Base-by-base conservation (phyloP, 148 eudicot genomes). In the Persicaria maculosa region DNA sequence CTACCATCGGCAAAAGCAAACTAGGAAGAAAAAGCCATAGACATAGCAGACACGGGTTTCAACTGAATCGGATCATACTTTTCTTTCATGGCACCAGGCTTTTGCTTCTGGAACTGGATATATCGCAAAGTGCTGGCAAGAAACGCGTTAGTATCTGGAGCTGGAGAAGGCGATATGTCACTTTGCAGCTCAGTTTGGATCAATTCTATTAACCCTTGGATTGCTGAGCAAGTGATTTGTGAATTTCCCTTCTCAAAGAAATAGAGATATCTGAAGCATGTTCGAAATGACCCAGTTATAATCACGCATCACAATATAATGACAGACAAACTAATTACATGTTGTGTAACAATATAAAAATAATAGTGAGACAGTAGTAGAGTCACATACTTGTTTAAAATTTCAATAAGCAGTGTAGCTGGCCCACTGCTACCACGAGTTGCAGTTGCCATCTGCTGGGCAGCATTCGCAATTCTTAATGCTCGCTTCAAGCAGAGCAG, bases 371-470 rank as follows among this genome's bases (percentile, higher is more conserved):
- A 54, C 11, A 53, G 64, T 59, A 74, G 47, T 15, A 44, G 73
- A 46, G 65, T 15, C 7, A 85, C 97, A 85, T 68, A 96, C 99
- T 96, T 96, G 93, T 96, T 96, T 59, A 96, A 81, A 72, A 96
- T 92, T 78, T 96, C 99, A 69, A 96, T 97, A 61, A 96, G 93
- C 73, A 96, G 85, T 54, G 94, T 96, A 25, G 90, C 92, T 0
- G 97, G 91, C 47, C 99, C 99, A 71, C 99, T 88, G 86, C 97
- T 96, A 72, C 99, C 99, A 80, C 97, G 93, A 15, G 99, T 86
- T 54, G 86, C 99, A 83, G 70, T 92, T 25, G 97, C 93, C 94
- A 92, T 92, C 76, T 96, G 99, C 76, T 96, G 99, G 25, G 97
- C 99, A 71, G 99, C 99, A 83, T 89, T 90, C 81, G 99, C 99